Evolutionary conservation across 2,329 filamentous ascomycete species (phyloP).

Genomic region (Trichothecium roseum): DNA sequence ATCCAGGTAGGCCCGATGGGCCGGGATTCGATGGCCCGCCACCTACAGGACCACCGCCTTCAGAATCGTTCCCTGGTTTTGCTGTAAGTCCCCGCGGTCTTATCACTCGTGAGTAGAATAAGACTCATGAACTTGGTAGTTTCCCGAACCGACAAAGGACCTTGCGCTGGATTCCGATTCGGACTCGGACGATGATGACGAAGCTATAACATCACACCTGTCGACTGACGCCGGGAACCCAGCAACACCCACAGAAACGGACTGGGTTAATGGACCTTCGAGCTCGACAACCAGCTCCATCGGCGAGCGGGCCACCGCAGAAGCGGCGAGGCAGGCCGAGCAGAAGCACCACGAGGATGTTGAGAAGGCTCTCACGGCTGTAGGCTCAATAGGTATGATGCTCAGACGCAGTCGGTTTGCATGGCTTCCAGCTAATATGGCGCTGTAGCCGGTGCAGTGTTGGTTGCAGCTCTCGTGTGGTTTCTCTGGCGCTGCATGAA

Average conservation of each 20-base stretch:
- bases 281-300: background rate
- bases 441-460: constrained; percentile 1
- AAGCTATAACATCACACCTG: background rate
- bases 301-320: background rate
- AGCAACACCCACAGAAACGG: too few species aligned
- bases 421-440: background rate
- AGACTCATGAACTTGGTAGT: too few species aligned
- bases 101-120: too few species aligned
- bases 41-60: too few species aligned
- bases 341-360: background rate
- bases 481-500: constrained; percentile 26
- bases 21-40: too few species aligned
- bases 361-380: constrained; percentile 2
- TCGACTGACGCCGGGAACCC: background rate
- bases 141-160: too few species aligned
- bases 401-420: background rate
- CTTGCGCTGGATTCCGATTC: background rate
- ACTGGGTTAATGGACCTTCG: background rate
- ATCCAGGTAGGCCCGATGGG: too few species aligned
- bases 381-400: constrained; percentile 1
- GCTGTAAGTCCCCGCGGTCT: too few species aligned
- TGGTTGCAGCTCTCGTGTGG: constrained; percentile 12
- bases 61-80: too few species aligned
- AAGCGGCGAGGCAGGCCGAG: background rate
- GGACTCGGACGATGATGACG: background rate